Evolutionary conservation across 768 basidiomycete genomes (phyloP), one percentile per base, ranked within the genome.

Genomic region (Rhodotorula taiwanensis): DNA sequence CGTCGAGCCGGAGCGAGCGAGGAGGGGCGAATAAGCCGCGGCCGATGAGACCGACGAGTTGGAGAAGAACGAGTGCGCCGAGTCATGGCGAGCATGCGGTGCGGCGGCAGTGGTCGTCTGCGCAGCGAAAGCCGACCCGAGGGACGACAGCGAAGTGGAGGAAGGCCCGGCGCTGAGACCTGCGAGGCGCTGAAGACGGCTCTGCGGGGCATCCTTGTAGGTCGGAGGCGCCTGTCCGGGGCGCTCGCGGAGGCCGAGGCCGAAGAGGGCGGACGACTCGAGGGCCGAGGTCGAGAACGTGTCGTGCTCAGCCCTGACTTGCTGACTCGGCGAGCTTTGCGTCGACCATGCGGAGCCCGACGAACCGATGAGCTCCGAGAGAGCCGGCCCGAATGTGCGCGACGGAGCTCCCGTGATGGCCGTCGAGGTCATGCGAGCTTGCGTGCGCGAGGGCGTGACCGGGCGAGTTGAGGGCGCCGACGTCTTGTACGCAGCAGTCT

Each of bases 151-250:
- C 4, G 56, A 60, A 8, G 60, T 44, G 6, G 45, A 31, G 25
- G 52, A 49, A 4, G 47, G 33, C 30, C 20, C 9, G 23, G 48
- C 51, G 51, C 52, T 58, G 33, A 52, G 52, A 44, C 58, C 48
- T 9, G 66, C 41, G 55, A 64, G 54, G 25, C 67, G 67, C 27
- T 55, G 42, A 16, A 69, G 59, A 25, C 67, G 62, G 11, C 42
- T 51, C 48, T 58, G 52, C 10, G 67, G 62, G 10, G 52, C 62
- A n/a, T 69, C 62, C 18, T 49, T 59, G 55, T 52, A 64, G 18
- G 53, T 47, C 23, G 67, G 52, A 20, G 67, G 67, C 15, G 63
- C 67, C 41, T 69, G 62, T 13, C 52, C 48, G 7, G 63, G 51
- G 20, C 57, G 57, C 52, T 58, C 55, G 36, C 58, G 57, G 39